These are phyloP conservation scores for Tetrapyrgos nigripes DNA, from an alignment of 1,284 basidiomycete genomes.

Conservation along the genomic window DNA sequence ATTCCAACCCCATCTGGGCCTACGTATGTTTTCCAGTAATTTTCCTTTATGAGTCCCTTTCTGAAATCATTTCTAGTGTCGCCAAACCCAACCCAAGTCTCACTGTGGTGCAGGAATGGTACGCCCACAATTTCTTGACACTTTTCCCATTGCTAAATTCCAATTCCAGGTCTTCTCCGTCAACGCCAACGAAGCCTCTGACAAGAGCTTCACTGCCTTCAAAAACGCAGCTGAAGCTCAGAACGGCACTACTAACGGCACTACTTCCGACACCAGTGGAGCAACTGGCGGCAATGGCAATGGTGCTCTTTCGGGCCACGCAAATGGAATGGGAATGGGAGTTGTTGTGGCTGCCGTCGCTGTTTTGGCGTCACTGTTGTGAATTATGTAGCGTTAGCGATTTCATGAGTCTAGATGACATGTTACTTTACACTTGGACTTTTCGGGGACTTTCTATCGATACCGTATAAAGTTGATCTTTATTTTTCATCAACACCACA, in stretches of 20 bases:
- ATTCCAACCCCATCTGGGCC: constrained; percentile 38
- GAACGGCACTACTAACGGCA: constrained; percentile 24
- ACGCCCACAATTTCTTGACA: background rate
- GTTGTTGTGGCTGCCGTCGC: constrained; percentile 32
- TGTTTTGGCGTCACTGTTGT: constrained; percentile 22
- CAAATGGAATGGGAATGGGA: constrained; percentile 30
- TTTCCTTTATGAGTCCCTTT: background rate
- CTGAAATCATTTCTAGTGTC: constrained; percentile 36
- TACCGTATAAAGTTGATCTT: background rate
- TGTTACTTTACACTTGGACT: background rate
- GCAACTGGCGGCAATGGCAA: constrained; percentile 21
- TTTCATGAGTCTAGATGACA: background rate
- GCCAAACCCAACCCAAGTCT: constrained; percentile 17
- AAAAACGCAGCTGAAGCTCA: constrained; percentile 34
- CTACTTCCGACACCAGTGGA: background rate
- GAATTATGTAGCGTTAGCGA: constrained; percentile 8
- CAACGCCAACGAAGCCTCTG: constrained; percentile 19
- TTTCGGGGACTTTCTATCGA: background rate
- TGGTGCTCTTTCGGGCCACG: constrained; percentile 34
- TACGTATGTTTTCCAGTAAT: constrained; percentile 7
- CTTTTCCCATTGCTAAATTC: too few species aligned
- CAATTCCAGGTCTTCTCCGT: background rate
- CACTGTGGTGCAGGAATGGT: constrained; percentile 42
- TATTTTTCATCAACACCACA: background rate
- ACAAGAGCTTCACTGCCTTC: constrained; percentile 52